Percentiles rank a stretch among this genome's conserved stretches.
phyloP scores from a whole-genome alignment of 805 yeast genomes.

The Starmera pachycereana region DNA sequence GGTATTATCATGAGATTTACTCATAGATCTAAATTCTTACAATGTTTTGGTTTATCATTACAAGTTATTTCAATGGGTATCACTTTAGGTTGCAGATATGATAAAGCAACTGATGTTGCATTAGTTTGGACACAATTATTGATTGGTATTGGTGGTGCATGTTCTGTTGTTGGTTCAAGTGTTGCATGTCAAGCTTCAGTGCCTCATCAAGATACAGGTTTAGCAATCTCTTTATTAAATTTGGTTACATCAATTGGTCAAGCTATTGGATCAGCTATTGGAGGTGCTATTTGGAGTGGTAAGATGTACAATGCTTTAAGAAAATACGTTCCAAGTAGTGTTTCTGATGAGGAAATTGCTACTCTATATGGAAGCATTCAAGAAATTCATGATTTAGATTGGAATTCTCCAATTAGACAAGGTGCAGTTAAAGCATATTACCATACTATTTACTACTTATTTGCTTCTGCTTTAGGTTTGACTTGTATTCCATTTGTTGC shows the following conservation, averaged over 20 bases:
- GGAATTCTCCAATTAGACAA: constrained; percentile 19
- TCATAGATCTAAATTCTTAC: constrained; percentile 28
- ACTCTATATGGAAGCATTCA: constrained; percentile 17
- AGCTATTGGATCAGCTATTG: constrained; percentile 29
- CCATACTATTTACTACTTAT: constrained; percentile 20
- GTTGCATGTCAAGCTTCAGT: constrained; percentile 32
- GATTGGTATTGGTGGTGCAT: constrained; percentile 31
- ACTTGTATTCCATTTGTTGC: constrained; percentile 21
- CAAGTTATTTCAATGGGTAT: constrained; percentile 25
- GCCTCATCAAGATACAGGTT: constrained; percentile 31
- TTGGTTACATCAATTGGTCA: constrained; percentile 27
- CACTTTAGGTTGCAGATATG: constrained; percentile 19
- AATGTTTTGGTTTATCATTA: constrained; percentile 23
- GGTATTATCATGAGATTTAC: constrained; percentile 24
- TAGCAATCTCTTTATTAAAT: constrained; percentile 25
- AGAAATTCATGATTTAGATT: constrained; percentile 16
- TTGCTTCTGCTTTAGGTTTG: constrained; percentile 21
- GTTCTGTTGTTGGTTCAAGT: constrained; percentile 24
- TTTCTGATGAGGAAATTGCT: constrained; percentile 13
- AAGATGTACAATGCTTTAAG: constrained; percentile 23
- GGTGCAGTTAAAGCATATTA: constrained; percentile 25
- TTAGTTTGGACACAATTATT: constrained; percentile 26
- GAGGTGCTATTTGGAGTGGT: constrained; percentile 28
- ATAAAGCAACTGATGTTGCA: constrained; percentile 10
- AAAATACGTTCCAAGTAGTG: constrained; percentile 17